These are phyloP conservation scores for Anethum foeniculum DNA, from an alignment of 140 eudicot genomes.

Conservation along the genomic window DNA sequence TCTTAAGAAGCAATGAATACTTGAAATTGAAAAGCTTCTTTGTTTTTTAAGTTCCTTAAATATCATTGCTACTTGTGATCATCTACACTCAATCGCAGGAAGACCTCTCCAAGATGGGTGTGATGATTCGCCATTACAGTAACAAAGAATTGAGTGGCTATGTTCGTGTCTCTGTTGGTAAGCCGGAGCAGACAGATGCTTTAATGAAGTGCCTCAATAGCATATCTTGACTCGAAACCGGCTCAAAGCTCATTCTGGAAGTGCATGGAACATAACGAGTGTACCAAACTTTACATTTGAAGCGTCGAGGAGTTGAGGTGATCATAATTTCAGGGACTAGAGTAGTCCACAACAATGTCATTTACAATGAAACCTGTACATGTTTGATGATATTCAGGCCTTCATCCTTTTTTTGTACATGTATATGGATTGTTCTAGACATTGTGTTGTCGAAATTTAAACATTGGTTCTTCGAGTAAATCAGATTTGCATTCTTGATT, in stretches of 20 bases:
- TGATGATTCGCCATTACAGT: slow-evolving; percentile 97
- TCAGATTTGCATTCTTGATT: too few relatives aligned
- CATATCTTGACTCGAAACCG: not conserved
- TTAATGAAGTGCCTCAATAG: slow-evolving; percentile 53
- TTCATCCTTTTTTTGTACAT: slow-evolving; percentile 36
- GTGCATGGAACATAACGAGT: not conserved
- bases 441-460: too few relatives aligned
- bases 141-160: slow-evolving; percentile 69
- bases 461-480: too few relatives aligned
- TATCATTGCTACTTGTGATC: not conserved
- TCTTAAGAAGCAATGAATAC: not conserved
- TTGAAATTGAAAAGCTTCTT: not conserved
- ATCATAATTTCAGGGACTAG: too few relatives aligned
- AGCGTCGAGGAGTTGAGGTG: too few relatives aligned
- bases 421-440: not conserved
- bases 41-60: not conserved
- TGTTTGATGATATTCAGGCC: not conserved
- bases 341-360: not conserved
- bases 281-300: not conserved
- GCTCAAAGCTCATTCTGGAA: not conserved
- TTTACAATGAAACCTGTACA: not conserved
- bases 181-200: slow-evolving; percentile 84
- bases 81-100: slow-evolving; percentile 42
- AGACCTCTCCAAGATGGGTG: slow-evolving; percentile 88
- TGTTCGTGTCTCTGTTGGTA: slow-evolving; percentile 95